Evolutionary conservation across 345 rosid species (phyloP), one percentile per base, ranked within the genome.

Genomic region (Isatis tinctoria): DNA sequence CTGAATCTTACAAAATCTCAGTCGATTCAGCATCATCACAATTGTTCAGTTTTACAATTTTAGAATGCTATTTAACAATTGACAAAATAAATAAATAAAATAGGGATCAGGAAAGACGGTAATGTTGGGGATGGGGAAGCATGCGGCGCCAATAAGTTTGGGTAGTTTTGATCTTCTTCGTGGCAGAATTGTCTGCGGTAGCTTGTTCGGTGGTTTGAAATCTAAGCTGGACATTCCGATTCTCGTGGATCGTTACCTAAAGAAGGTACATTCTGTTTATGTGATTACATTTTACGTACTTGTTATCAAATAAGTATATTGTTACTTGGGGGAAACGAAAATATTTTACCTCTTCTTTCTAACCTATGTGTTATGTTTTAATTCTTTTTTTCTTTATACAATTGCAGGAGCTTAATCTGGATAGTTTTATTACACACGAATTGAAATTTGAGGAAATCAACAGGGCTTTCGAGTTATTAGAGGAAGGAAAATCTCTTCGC

Each of bases 101-200:
- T 52, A 89, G 92, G 96, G 92, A 5, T 81, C 84, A 70, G 92
- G 96, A 5, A 89, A 86, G 81, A 86, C 92, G 17, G 74, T 89
- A 72, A 80, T 89, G 59, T 28, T 89, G 17, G 96, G 96, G 39
- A 73, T 84, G 74, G 87, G 76, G 70, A 66, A 69, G 77, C 61
- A 75, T 2, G 76, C 66, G 0, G 10, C 69, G 16, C 83, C 87
- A 22, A 1, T 87, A 22, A 70, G 67, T 17, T 12, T 89, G 47
- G 52, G 32, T 47, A 57, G 79, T 41, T 40, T 70, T 33, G 92
- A 81, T 58, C 59, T 86, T 26, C 72, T 86, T 2, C 60, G 2
- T 32, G 92, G 92, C 63, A 83, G 62, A 78, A 85, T 71, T 56
- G 54, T 87, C 1, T 9, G 67, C 3, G 92, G 92, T 63, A 67